Percentiles rank a stretch among this genome's conserved stretches.
phyloP scores from a whole-genome alignment of 1,284 basidiomycete genomes.

The Pyrrhoderma lamaoense region DNA sequence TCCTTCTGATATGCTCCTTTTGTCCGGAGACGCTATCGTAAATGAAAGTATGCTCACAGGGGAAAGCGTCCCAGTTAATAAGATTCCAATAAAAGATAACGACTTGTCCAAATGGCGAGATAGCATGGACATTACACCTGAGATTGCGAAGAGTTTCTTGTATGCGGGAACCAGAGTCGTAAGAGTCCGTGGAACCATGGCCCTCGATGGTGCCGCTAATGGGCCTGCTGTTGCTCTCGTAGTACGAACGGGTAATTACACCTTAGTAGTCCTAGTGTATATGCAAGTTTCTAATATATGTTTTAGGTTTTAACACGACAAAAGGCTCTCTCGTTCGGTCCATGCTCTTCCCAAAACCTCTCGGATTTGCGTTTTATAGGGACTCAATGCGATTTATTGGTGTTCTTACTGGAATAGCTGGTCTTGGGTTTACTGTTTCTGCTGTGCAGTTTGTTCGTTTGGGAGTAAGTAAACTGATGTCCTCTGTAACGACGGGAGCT shows the following conservation, averaged over 20 bases:
- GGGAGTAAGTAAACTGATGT: slow-evolving; percentile 47
- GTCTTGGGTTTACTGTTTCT: slow-evolving; percentile 81
- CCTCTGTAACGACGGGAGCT: not conserved
- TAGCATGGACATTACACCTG: slow-evolving; percentile 56
- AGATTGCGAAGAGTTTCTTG: slow-evolving; percentile 81
- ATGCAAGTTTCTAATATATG: not conserved
- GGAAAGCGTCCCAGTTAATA: slow-evolving; percentile 91
- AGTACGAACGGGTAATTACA: slow-evolving; percentile 69
- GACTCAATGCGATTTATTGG: slow-evolving; percentile 97
- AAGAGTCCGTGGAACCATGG: slow-evolving; percentile 70
- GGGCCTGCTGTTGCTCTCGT: slow-evolving; percentile 82
- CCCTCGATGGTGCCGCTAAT: slow-evolving; percentile 44
- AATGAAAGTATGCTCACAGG: slow-evolving; percentile 99
- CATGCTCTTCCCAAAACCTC: slow-evolving; percentile 98
- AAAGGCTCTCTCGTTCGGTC: slow-evolving; percentile 94
- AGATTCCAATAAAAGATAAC: slow-evolving; percentile 70
- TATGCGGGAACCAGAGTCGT: slow-evolving; percentile 93
- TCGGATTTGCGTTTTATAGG: slow-evolving; percentile 96
- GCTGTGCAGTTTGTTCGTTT: slow-evolving; percentile 90
- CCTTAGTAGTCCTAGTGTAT: slow-evolving; percentile 7
- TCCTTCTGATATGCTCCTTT: slow-evolving; percentile 87
- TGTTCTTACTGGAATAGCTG: slow-evolving; percentile 85
- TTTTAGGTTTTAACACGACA: slow-evolving; percentile 88
- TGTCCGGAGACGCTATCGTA: slow-evolving; percentile 94
- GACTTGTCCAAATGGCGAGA: slow-evolving; percentile 67